Conservation (phyloP, 345 rosid species). For the Acer negundo region DNA sequence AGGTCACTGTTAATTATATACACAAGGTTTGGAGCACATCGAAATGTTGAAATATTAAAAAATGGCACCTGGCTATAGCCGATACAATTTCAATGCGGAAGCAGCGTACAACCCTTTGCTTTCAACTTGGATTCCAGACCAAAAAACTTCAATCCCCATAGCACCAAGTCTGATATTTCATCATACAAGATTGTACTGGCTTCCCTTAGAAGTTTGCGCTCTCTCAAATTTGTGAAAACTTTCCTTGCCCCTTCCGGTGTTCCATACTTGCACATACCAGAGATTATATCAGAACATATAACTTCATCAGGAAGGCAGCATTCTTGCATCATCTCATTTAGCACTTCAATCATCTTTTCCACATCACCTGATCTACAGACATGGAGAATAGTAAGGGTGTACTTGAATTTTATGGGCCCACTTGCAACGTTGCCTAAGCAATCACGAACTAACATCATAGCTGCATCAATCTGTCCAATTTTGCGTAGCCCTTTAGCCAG, state of each 20-base stretch:
- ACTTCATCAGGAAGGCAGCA: conserved; percentile 57
- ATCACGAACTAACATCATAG: conserved; percentile 80
- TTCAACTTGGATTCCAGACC: conserved; percentile 84
- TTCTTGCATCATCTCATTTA: conserved; percentile 76
- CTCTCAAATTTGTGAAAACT: conserved; percentile 58
- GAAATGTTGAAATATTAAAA: not conserved
- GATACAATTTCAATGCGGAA: conserved; percentile 29
- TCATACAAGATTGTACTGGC: conserved; percentile 68
- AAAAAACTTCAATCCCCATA: conserved; percentile 75
- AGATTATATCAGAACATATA: conserved; percentile 61
- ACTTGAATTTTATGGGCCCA: conserved; percentile 84
- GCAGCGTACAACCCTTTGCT: conserved; percentile 63
- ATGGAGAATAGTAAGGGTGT: conserved; percentile 57
- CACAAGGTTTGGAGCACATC: not conserved
- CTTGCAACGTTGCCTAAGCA: conserved; percentile 78
- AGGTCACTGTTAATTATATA: too few relatives aligned
- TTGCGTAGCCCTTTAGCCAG: conserved; percentile 72
- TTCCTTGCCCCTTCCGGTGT: conserved; percentile 76
- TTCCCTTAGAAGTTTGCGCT: conserved; percentile 55
- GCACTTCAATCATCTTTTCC: conserved; percentile 64
- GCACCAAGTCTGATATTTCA: conserved; percentile 71
- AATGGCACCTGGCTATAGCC: not conserved
- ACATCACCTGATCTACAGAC: conserved; percentile 54
- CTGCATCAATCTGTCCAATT: conserved; percentile 81
- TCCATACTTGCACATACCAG: conserved; percentile 78